Base-by-base conservation (phyloP, 2,329 filamentous ascomycete species). In the Neofusicoccum ribis region DNA sequence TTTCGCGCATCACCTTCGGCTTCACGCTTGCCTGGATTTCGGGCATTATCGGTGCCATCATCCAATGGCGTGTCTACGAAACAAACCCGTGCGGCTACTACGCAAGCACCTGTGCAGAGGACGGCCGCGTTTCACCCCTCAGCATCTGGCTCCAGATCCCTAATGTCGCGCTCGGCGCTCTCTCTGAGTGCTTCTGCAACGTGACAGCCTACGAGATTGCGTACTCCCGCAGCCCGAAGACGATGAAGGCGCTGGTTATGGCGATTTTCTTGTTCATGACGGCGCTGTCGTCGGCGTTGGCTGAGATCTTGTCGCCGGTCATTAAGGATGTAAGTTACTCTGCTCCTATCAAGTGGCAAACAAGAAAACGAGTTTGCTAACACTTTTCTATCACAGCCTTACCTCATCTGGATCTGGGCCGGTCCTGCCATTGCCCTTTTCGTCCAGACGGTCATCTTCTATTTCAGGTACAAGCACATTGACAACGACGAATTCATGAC, bases 1-100 rank as follows among this genome's bases (percentile, higher is more conserved):
- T 84, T 63, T 79, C 75, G 44, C 82, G 82, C 61, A 83, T 85
- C 67, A 82, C 81, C 2, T 79, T 86, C 3, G 84, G 85, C 39
- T 80, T 86, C 65, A 70, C 75, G 49, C 70, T 87, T 69, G 84
- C 84, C 2, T 78, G 79, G 1, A 63, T 85, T 15, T 80, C 79
- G 47, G 80, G 83, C 46, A 65, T 73, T 11, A 69, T 69, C 43
- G 75, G 73, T 56, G 75, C 79, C 1, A 69, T 82, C 23, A 71
- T 83, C 1, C 80, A 83, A 67, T 77, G 76, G 69, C 75, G 78
- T 34, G 75, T 83, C n/a, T 85, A 85, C 74, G 69, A 79, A 61
- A 75, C 75, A 1, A 78, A 76, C 4, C 81, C 81, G 0, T 83
- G 81, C 69, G 80, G 80, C 12, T 73, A 77, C 50, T 70, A 76